Conservation (phyloP, 441 rosid genomes). For the Metrosideros polymorpha region DNA sequence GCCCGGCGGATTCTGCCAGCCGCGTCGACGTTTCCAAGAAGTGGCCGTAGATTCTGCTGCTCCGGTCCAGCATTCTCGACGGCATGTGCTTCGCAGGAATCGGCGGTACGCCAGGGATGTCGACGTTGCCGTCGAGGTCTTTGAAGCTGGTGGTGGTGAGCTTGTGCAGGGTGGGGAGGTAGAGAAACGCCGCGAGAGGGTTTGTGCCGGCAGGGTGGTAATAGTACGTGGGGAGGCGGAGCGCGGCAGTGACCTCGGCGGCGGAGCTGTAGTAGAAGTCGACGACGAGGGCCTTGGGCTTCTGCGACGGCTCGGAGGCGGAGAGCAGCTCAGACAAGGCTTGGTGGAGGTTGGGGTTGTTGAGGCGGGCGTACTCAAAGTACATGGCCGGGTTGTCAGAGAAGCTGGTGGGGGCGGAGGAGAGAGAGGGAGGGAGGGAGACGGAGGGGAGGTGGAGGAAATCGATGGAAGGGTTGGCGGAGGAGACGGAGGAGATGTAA, state of each 20-base stretch:
- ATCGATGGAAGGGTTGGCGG: conserved; percentile 3
- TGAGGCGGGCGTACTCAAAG: not conserved
- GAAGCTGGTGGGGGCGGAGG: not conserved
- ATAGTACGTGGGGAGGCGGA: conserved; percentile 5
- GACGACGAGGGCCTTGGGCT: not conserved
- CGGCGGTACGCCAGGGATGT: conserved; percentile 11
- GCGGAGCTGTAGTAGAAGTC: conserved; percentile 8
- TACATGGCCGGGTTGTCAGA: not conserved
- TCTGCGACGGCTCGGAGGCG: not conserved
- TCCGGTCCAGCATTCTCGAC: not conserved
- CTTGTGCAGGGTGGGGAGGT: conserved; percentile 6
- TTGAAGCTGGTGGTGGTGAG: not conserved
- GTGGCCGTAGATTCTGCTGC: not conserved
- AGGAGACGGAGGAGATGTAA: not conserved
- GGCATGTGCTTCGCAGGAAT: conserved; percentile 2
- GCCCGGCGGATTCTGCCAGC: not conserved
- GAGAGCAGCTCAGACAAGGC: not conserved
- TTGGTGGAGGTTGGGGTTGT: conserved; percentile 8
- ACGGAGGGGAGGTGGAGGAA: not conserved
- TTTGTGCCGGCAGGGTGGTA: not conserved
- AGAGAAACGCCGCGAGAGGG: conserved; percentile 1
- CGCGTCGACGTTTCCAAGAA: not conserved
- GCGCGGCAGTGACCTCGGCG: not conserved
- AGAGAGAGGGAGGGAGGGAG: not conserved
- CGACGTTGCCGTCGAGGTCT: not conserved